Evolutionary conservation across 2,329 filamentous ascomycete genomes (phyloP).

Genomic region (Penicillium sp.): DNA sequence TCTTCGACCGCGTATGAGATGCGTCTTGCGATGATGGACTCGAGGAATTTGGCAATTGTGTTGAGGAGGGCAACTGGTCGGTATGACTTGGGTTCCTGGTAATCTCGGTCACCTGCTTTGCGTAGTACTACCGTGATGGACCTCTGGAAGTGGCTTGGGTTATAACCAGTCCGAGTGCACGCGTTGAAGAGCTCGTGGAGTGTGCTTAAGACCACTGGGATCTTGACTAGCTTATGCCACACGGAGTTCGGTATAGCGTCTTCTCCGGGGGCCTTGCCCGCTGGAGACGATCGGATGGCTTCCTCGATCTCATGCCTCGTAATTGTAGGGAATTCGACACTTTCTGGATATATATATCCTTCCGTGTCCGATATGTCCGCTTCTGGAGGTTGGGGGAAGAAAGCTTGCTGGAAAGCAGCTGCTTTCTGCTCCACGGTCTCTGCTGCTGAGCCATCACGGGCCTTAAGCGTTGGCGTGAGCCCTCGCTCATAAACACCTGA

Average conservation of each 20-base stretch:
- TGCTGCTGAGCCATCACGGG: neutral
- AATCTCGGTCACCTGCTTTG: slow-evolving; percentile 6
- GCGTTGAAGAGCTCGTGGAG: neutral
- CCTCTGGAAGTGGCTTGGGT: neutral
- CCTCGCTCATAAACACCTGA: neutral
- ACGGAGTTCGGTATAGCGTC: neutral
- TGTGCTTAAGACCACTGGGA: neutral
- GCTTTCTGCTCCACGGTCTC: neutral
- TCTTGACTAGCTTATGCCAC: neutral
- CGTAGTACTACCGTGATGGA: neutral
- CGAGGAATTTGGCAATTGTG: slow-evolving; percentile 13
- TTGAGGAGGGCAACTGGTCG: slow-evolving; percentile 13
- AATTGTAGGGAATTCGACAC: neutral
- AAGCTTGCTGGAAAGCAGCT: neutral
- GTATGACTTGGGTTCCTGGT: slow-evolving; percentile 11
- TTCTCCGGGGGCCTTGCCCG: neutral
- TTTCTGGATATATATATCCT: neutral
- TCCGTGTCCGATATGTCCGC: neutral
- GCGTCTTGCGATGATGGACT: slow-evolving; percentile 4
- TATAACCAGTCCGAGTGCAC: neutral
- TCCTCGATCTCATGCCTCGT: neutral
- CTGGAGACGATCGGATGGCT: neutral
- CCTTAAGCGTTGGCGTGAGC: neutral
- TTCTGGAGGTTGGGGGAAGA: neutral
- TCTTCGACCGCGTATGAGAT: slow-evolving; percentile 8